phyloP scores from a whole-genome alignment of 257 asterid genomes.

The Penstemon davidsonii region DNA sequence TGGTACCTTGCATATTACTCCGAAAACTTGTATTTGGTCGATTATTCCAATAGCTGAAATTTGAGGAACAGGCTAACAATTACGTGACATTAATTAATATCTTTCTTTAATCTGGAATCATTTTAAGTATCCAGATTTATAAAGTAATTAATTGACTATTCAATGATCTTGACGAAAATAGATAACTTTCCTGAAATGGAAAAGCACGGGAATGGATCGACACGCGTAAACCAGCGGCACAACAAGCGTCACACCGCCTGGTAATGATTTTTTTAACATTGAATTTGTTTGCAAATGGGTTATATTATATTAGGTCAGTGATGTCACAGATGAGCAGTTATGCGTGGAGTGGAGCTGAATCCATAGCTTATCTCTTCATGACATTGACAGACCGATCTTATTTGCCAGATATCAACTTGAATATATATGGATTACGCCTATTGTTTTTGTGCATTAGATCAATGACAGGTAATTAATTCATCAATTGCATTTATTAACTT shows the following conservation, averaged over 20 bases:
- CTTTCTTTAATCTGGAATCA: too few species aligned
- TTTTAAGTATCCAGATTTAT: too few species aligned
- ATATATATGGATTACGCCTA: background rate
- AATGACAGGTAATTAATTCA: background rate
- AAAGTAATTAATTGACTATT: too few species aligned
- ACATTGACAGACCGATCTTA: conserved; percentile 1
- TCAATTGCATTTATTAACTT: background rate
- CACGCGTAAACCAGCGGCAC: conserved; percentile 21
- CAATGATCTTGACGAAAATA: too few species aligned
- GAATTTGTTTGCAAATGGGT: background rate
- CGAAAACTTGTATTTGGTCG: too few species aligned
- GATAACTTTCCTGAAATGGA: conserved; percentile 17
- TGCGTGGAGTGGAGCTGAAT: conserved; percentile 12
- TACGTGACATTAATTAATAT: too few species aligned
- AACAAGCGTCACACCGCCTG: conserved; percentile 6
- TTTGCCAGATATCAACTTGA: conserved; percentile 17
- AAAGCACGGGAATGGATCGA: conserved; percentile 18
- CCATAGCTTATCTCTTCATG: conserved; percentile 24
- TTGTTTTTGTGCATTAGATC: background rate
- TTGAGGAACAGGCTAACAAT: too few species aligned
- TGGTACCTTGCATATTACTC: too few species aligned
- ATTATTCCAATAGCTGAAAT: too few species aligned
- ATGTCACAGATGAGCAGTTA: conserved; percentile 31
- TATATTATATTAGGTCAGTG: conserved; percentile 23
- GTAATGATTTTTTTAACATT: conserved; percentile 15